These are phyloP conservation scores for Cicer cuneatum DNA, from an alignment of 306 rosid species.

Conservation along the genomic window DNA sequence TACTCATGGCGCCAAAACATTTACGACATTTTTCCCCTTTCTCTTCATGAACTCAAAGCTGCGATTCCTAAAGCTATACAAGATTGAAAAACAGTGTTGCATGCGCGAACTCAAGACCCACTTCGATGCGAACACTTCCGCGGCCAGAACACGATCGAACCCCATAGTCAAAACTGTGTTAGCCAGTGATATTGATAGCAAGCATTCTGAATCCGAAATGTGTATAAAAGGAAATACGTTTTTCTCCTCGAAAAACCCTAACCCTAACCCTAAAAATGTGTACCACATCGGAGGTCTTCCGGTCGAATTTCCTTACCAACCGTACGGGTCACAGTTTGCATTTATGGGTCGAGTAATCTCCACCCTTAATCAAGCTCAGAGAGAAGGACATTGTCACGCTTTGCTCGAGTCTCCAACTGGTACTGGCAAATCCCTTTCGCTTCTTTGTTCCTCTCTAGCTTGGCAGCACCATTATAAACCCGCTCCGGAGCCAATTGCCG, in stretches of 20 bases:
- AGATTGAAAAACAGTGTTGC: too few relatives aligned
- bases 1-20: too few relatives aligned
- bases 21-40: too few relatives aligned
- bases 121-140: too few relatives aligned
- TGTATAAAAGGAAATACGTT: slow-evolving; percentile 48
- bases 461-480: slow-evolving; percentile 80
- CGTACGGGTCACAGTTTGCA: slow-evolving; percentile 86
- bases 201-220: not conserved
- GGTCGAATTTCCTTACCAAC: slow-evolving; percentile 89
- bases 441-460: slow-evolving; percentile 86
- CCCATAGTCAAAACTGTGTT: too few relatives aligned
- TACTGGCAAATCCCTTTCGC: slow-evolving; percentile 93
- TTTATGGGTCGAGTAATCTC: slow-evolving; percentile 91
- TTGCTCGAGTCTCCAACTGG: slow-evolving; percentile 96
- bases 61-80: too few relatives aligned
- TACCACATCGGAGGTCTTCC: slow-evolving; percentile 84
- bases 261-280: slow-evolving; percentile 54
- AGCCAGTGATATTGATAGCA: not conserved
- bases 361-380: slow-evolving; percentile 79
- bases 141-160: too few relatives aligned
- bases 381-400: slow-evolving; percentile 92
- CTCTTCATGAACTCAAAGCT: too few relatives aligned
- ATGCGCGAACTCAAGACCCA: too few relatives aligned
- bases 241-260: slow-evolving; percentile 50
- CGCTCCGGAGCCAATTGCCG: slow-evolving; percentile 61